phyloP scores from a whole-genome alignment of 495 filamentous ascomycete genomes.

The Talaromyces nanjingensis region DNA sequence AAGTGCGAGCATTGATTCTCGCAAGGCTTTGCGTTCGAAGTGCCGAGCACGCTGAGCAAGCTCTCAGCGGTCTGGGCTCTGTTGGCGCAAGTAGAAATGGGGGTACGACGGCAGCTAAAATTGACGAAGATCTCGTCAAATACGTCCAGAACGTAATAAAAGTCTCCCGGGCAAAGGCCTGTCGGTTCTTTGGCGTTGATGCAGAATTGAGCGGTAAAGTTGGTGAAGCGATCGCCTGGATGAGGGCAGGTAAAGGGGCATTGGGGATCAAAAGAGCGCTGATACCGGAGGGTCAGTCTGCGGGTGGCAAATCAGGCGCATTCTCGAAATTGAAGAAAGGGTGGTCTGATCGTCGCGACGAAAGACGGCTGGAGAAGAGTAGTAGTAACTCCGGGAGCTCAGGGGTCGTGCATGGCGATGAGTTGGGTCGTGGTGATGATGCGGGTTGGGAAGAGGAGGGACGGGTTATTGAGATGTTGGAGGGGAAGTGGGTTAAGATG shows the following conservation, averaged over 20 bases:
- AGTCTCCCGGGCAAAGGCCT: conserved; percentile 72
- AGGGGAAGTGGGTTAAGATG: conserved; percentile 82
- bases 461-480: conserved; percentile 78
- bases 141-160: conserved; percentile 70
- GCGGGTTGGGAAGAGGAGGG: conserved; percentile 78
- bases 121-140: conserved; percentile 56
- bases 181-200: conserved; percentile 85
- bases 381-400: conserved; percentile 23
- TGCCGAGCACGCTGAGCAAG: conserved; percentile 47
- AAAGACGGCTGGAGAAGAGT: conserved; percentile 61
- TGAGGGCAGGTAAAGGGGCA: conserved; percentile 62
- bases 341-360: conserved; percentile 43
- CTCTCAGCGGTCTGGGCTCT: conserved; percentile 38
- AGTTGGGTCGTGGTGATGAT: conserved; percentile 68
- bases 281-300: conserved; percentile 14
- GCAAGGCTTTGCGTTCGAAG: conserved; percentile 75
- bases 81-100: conserved; percentile 20
- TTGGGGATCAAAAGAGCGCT: conserved; percentile 46
- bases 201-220: conserved; percentile 74
- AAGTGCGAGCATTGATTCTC: conserved; percentile 81
- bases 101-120: conserved; percentile 25
- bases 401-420: conserved; percentile 23
- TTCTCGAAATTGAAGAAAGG: conserved; percentile 38
- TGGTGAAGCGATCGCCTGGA: conserved; percentile 79
- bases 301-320: conserved; percentile 34